Percentiles rank a stretch among this genome's conserved stretches.
Evolutionary conservation across 768 basidiomycete genomes (phyloP).

Genomic region (Tulasnella calospora): DNA sequence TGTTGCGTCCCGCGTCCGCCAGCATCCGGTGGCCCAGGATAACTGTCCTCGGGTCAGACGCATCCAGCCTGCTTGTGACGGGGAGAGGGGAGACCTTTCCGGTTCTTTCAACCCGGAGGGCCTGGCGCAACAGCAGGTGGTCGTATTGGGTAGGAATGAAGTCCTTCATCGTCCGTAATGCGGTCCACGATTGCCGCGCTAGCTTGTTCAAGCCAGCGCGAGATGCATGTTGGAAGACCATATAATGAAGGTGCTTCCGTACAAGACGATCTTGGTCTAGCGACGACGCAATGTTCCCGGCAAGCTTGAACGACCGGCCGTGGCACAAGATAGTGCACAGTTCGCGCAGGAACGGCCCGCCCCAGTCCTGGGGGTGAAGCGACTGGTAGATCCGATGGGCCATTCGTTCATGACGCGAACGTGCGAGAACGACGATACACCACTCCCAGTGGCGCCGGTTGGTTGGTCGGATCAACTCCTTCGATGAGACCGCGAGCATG

Average conservation of each 20-base stretch:
- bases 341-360: not conserved
- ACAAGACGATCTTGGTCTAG: not conserved
- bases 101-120: not conserved
- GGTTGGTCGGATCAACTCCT: not conserved
- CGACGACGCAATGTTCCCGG: not conserved
- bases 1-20: not conserved
- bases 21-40: slow-evolving; percentile 11
- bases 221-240: slow-evolving; percentile 9
- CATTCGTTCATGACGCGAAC: not conserved
- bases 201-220: not conserved
- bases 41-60: not conserved
- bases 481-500: not conserved
- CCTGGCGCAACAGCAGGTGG: slow-evolving; percentile 7
- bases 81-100: slow-evolving; percentile 18
- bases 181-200: slow-evolving; percentile 1
- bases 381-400: not conserved
- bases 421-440: slow-evolving; percentile 14
- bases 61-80: not conserved
- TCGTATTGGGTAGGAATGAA: slow-evolving; percentile 16
- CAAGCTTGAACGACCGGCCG: not conserved
- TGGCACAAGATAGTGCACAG: not conserved
- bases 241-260: not conserved
- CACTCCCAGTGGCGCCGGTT: slow-evolving; percentile 17
- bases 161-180: not conserved
- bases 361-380: not conserved